Evolutionary conservation across 768 basidiomycete genomes (phyloP).

Genomic region (Postia placenta): DNA sequence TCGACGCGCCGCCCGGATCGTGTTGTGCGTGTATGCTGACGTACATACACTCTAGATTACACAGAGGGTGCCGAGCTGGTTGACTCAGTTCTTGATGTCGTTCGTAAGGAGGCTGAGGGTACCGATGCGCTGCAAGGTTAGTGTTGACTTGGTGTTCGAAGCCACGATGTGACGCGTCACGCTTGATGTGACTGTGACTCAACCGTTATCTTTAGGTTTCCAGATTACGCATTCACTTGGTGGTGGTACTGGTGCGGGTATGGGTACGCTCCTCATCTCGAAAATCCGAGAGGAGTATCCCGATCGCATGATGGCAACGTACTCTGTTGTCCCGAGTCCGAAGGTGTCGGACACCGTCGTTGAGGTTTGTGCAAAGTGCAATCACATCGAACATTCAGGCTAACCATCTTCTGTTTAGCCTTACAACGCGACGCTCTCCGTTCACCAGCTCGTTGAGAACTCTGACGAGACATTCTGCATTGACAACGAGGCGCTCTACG

Average conservation of each 20-base stretch:
- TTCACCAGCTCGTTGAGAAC: slow-evolving; percentile 99
- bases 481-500: slow-evolving; percentile 98
- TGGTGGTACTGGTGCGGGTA: slow-evolving; percentile 99
- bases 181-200: slow-evolving; percentile 11
- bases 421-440: slow-evolving; percentile 97
- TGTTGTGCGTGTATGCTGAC: background rate
- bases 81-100: slow-evolving; percentile 95
- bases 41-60: slow-evolving; percentile 52
- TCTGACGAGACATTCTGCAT: slow-evolving; percentile 99
- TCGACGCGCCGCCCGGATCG: slow-evolving; percentile 18
- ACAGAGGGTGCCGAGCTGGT: slow-evolving; percentile 98
- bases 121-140: slow-evolving; percentile 94
- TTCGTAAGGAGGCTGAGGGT: slow-evolving; percentile 97
- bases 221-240: slow-evolving; percentile 98
- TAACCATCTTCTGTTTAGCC: slow-evolving; percentile 42
- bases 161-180: slow-evolving; percentile 3
- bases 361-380: slow-evolving; percentile 45
- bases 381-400: background rate
- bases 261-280: slow-evolving; percentile 98
- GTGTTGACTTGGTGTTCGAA: slow-evolving; percentile 16
- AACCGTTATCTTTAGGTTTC: slow-evolving; percentile 57
- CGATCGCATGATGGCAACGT: slow-evolving; percentile 99
- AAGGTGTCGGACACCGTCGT: slow-evolving; percentile 99
- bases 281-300: slow-evolving; percentile 99
- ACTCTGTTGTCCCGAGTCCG: slow-evolving; percentile 95